Conservation (phyloP, 441 rosid genomes). For the Eutrema salsugineum region DNA sequence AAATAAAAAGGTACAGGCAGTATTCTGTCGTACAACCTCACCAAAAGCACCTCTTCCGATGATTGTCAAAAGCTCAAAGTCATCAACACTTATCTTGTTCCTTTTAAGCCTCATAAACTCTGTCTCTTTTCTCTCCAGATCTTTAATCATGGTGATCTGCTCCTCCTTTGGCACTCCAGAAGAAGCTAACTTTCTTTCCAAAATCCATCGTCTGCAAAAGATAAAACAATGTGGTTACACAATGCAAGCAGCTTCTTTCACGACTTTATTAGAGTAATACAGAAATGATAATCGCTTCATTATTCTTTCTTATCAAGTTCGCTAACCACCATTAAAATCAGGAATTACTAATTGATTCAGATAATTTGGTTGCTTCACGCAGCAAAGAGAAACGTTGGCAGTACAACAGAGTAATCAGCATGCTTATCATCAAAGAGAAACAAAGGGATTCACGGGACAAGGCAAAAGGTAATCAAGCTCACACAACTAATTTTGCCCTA, state of each 20-base stretch:
- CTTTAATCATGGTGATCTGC: constrained; percentile 80
- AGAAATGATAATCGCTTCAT: not conserved
- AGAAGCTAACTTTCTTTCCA: constrained; percentile 84
- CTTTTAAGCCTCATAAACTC: constrained; percentile 95
- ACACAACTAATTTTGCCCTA: constrained; percentile 18
- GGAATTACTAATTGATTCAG: not conserved
- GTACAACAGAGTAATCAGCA: not conserved
- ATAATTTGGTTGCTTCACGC: not conserved
- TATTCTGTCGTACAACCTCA: constrained; percentile 57
- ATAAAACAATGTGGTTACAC: constrained; percentile 25
- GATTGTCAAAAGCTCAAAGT: constrained; percentile 89
- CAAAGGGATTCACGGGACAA: not conserved
- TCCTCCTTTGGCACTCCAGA: constrained; percentile 91
- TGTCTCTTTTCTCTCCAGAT: constrained; percentile 92
- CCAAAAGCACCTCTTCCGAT: constrained; percentile 97
- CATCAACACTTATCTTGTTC: constrained; percentile 87
- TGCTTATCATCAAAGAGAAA: constrained; percentile 9
- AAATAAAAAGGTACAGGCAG: not conserved
- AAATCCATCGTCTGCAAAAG: constrained; percentile 74
- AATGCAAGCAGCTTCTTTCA: not conserved
- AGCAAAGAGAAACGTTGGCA: constrained; percentile 2
- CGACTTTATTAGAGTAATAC: not conserved
- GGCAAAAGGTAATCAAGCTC: constrained; percentile 11
- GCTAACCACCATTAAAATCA: not conserved
- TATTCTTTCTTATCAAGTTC: not conserved